A percentile compares a stretch with the other conserved stretches of the same genome.
Evolutionary conservation across 1,139 yeast genomes (phyloP).

Genomic region (Candida tetrigidarum): DNA sequence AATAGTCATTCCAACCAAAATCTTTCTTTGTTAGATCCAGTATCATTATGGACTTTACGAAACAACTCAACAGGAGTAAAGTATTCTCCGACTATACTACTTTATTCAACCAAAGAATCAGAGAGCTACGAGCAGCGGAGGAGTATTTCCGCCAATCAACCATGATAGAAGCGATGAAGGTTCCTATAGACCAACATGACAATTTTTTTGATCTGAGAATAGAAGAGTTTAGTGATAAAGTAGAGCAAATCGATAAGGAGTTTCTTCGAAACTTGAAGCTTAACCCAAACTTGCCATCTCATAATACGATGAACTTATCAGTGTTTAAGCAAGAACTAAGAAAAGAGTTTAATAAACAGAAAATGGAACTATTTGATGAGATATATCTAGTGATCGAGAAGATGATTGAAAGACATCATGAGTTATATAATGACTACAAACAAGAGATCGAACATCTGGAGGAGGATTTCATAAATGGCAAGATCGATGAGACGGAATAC

Average conservation of each 20-base stretch:
- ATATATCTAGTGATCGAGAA: neutral
- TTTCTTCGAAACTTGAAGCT: neutral
- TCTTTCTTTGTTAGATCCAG: too few relatives aligned
- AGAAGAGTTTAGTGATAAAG: slow-evolving; percentile 3
- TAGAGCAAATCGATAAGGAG: neutral
- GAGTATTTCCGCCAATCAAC: slow-evolving; percentile 5
- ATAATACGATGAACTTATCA: neutral
- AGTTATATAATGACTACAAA: neutral
- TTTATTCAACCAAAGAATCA: slow-evolving; percentile 1
- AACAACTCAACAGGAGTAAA: neutral
- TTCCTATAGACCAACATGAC: slow-evolving; percentile 1
- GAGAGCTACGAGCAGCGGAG: neutral
- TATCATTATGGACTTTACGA: neutral
- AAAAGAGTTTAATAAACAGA: neutral
- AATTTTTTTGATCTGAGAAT: slow-evolving; percentile 2
- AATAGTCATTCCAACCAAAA: neutral
- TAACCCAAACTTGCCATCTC: neutral
- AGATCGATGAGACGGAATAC: slow-evolving; percentile 3
- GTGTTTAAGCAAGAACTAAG: slow-evolving; percentile 1
- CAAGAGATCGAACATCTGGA: neutral
- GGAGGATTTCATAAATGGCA: slow-evolving; percentile 2
- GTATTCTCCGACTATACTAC: neutral
- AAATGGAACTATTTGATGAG: neutral
- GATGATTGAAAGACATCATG: slow-evolving; percentile 1
- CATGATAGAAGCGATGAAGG: slow-evolving; percentile 2